A percentile compares a stretch with the other conserved stretches of the same genome.
phyloP scores from a whole-genome alignment of 2,329 filamentous ascomycete species.

The Stachybotrys chlorohalonatus region DNA sequence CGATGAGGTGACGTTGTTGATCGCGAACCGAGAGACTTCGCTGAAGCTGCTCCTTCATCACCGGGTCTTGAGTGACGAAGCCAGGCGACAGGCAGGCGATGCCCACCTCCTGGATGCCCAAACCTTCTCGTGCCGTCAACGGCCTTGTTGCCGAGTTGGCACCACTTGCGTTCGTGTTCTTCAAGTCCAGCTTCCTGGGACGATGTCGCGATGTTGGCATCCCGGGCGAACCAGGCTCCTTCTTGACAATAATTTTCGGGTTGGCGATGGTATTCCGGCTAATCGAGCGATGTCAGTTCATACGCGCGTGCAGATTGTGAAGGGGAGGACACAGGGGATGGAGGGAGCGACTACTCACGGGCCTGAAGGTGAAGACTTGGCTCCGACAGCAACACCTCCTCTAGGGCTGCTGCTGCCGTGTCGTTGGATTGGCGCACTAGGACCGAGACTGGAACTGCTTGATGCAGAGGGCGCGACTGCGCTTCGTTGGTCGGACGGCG shows the following conservation, averaged over 20 bases:
- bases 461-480: constrained; percentile 18
- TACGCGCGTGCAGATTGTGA: constrained; percentile 5
- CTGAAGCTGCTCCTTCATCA: constrained; percentile 91
- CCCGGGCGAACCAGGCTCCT: constrained; percentile 84
- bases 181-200: constrained; percentile 69
- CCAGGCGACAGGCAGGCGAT: constrained; percentile 91
- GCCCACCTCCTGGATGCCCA: constrained; percentile 86
- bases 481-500: constrained; percentile 37
- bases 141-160: constrained; percentile 55
- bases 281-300: constrained; percentile 5
- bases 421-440: constrained; percentile 35
- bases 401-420: constrained; percentile 48
- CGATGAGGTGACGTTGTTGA: constrained; percentile 90
- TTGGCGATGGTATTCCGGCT: constrained; percentile 41
- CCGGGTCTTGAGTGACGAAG: constrained; percentile 92
- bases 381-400: constrained; percentile 21
- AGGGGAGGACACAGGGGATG: constrained; percentile 4
- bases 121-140: constrained; percentile 67
- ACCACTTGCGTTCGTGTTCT: constrained; percentile 42
- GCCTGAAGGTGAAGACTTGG: constrained; percentile 50
- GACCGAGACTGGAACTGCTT: constrained; percentile 23
- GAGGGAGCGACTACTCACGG: constrained; percentile 36
- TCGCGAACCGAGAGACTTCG: constrained; percentile 89
- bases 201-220: constrained; percentile 65
- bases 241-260: constrained; percentile 90